These are phyloP conservation scores for Tripterygium wilfordii DNA, from an alignment of 177 flowering plant genomes.

Conservation along the genomic window DNA sequence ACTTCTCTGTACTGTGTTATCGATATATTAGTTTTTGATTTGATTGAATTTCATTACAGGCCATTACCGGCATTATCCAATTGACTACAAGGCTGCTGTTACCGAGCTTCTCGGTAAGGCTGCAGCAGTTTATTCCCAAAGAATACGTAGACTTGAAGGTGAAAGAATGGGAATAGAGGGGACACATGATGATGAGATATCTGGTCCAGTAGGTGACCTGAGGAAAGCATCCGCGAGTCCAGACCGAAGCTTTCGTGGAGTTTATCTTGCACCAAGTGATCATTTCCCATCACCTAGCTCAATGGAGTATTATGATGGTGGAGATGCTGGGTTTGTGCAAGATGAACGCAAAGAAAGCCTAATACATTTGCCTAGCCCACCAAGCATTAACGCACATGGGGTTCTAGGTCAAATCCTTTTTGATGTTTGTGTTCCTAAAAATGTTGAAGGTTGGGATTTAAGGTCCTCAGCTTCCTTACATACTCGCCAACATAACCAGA, in stretches of 20 bases:
- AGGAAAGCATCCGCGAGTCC: slow-evolving; percentile 49
- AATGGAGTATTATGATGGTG: slow-evolving; percentile 46
- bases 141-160: slow-evolving; percentile 37
- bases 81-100: slow-evolving; percentile 73
- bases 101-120: slow-evolving; percentile 79
- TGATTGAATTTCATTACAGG: slow-evolving; percentile 34
- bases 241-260: slow-evolving; percentile 41
- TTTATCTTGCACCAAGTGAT: slow-evolving; percentile 50
- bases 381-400: slow-evolving; percentile 57
- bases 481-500: slow-evolving; percentile 29
- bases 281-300: slow-evolving; percentile 55
- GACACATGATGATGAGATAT: slow-evolving; percentile 23
- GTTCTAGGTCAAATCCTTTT: slow-evolving; percentile 81
- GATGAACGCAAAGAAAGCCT: slow-evolving; percentile 43
- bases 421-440: slow-evolving; percentile 80
- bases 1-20: background rate
- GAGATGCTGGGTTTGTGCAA: slow-evolving; percentile 48
- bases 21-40: background rate
- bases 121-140: slow-evolving; percentile 43
- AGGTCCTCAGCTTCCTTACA: slow-evolving; percentile 32
- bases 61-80: slow-evolving; percentile 63
- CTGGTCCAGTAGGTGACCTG: slow-evolving; percentile 34
- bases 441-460: slow-evolving; percentile 86
- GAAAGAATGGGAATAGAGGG: slow-evolving; percentile 39
- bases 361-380: slow-evolving; percentile 46